Base-by-base conservation (phyloP, 768 basidiomycete genomes). In the Tulasnella sp. region DNA sequence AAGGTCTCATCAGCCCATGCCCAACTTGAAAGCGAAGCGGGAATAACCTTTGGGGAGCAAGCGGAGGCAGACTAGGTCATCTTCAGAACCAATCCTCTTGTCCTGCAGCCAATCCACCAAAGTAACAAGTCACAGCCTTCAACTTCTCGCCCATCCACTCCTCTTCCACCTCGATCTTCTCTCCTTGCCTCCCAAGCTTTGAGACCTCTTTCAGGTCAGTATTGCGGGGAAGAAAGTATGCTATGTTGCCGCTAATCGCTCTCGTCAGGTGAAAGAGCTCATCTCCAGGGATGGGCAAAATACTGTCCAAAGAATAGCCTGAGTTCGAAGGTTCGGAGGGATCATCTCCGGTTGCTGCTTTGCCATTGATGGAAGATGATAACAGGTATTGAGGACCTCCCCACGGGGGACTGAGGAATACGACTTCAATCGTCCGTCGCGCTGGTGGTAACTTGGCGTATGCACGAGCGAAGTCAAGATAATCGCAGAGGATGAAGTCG, bases 381-480 rank as follows among this genome's bases (percentile, higher is more conserved):
- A 81, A 79, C 42, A 91, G 81, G 76, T 92, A 93, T 0, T 83
- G 83, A 3, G 89, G 91, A n/a, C 92, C 92, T 73, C 95, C 95
- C 95, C 95, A 97, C 0, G 95, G 95, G 0, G 95, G 95, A 75
- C 93, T 95, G 63, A 97, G 86, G 78, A 98, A 97, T 17, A 96
- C 88, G 14, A 92, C 90, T 77, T 97, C 94, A 70, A 97, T 90
- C 6, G 64, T 39, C 9, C 62, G 70, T 12, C 64, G 71, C 9
- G 39, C 8, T 22, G 64, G 63, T 68, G 74, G 52, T 39, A 78
- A 74, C 70, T 72, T 81, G 75, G 76, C 80, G 79, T 84, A 85
- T 3, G 88, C 79, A 35, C 84, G 81, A 2, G 90, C 91, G 77
- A 95, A 99, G 11, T 88, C 83, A 62, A 92, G 79, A 79, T 90